A percentile compares a stretch with the other conserved stretches of the same genome.
These are phyloP conservation scores for Ceratobasidium theobromae DNA, from an alignment of 1,284 basidiomycete species.

Conservation along the genomic window DNA sequence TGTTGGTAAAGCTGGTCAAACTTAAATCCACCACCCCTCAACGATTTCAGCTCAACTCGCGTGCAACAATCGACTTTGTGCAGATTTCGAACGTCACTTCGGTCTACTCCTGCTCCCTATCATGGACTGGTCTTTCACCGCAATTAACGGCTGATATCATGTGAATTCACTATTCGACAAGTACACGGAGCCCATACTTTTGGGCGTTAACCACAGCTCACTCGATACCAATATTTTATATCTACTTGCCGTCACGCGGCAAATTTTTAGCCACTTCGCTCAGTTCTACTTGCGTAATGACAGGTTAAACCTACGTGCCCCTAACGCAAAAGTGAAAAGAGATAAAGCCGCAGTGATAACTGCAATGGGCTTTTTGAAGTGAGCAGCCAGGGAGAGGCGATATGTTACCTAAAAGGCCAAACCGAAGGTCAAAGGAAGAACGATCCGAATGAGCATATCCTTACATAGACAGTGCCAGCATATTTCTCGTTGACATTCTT, in stretches of 20 bases:
- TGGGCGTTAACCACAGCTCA: not conserved
- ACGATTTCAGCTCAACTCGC: too few relatives aligned
- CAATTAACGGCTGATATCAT: too few relatives aligned
- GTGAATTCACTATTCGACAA: too few relatives aligned
- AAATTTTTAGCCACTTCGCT: not conserved
- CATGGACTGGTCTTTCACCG: too few relatives aligned
- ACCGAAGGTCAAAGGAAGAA: conserved; percentile 34
- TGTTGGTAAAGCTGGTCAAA: too few relatives aligned
- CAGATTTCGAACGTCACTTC: too few relatives aligned
- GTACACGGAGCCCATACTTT: not conserved
- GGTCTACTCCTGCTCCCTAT: too few relatives aligned
- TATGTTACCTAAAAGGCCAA: conserved; percentile 69
- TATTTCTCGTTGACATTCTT: conserved; percentile 77
- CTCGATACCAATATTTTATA: not conserved
- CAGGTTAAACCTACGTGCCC: conserved; percentile 61
- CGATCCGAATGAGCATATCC: conserved; percentile 43
- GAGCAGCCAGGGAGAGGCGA: conserved; percentile 70
- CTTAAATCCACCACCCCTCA: too few relatives aligned
- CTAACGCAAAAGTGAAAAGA: conserved; percentile 62
- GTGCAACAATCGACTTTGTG: too few relatives aligned
- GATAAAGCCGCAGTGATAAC: conserved; percentile 68
- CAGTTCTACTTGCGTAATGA: conserved; percentile 15
- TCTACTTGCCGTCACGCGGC: not conserved
- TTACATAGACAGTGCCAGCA: conserved; percentile 68
- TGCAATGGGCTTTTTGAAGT: conserved; percentile 80